Evolutionary conservation across 345 rosid genomes (phyloP).

Genomic region (Physaria fendleri): DNA sequence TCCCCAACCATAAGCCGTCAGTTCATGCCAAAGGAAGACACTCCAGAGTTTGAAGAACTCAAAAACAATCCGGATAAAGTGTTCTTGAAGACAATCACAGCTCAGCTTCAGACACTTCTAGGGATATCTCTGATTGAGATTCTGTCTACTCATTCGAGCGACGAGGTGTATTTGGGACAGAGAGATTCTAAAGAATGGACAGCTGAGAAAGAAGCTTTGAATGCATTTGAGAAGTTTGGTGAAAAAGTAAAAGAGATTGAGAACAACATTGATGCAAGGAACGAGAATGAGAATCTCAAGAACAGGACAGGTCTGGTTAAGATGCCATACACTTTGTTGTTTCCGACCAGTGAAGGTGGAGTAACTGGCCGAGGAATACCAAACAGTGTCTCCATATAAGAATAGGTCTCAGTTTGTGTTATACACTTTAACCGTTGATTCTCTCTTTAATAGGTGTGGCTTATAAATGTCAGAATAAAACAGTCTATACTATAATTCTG

Average conservation of each 20-base stretch:
- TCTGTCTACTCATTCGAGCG: slow-evolving; percentile 50
- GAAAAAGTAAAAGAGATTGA: slow-evolving; percentile 44
- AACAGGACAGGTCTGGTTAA: slow-evolving; percentile 52
- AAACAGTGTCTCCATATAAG: slow-evolving; percentile 54
- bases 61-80: slow-evolving; percentile 40
- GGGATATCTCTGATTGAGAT: slow-evolving; percentile 50
- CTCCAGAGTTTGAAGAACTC: slow-evolving; percentile 49
- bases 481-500: neutral
- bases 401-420: neutral
- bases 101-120: slow-evolving; percentile 40
- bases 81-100: slow-evolving; percentile 42
- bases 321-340: slow-evolving; percentile 45
- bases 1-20: slow-evolving; percentile 54
- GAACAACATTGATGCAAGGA: slow-evolving; percentile 32
- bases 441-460: neutral
- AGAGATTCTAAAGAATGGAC: slow-evolving; percentile 54
- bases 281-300: slow-evolving; percentile 31
- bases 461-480: neutral
- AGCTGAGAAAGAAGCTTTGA: slow-evolving; percentile 32
- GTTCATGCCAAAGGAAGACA: slow-evolving; percentile 50
- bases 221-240: slow-evolving; percentile 45
- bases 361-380: slow-evolving; percentile 55
- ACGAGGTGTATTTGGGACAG: slow-evolving; percentile 60
- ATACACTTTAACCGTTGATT: neutral
- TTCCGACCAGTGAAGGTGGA: slow-evolving; percentile 47